Base-by-base conservation (phyloP, 106 monocot species). In the Phalaenopsis equestris region DNA sequence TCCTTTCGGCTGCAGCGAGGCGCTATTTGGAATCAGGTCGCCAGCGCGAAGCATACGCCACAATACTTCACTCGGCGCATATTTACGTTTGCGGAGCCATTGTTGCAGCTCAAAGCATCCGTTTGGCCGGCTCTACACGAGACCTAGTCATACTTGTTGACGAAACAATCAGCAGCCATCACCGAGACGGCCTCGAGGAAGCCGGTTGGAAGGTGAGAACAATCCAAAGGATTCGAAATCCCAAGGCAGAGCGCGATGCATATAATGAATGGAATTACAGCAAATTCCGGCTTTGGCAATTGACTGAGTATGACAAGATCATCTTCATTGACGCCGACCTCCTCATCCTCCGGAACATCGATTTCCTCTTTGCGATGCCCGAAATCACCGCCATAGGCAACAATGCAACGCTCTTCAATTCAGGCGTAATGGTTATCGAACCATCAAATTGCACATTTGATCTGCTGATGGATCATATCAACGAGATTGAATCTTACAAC, bases 241-340 rank as follows among this genome's bases (percentile, higher is more conserved):
- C 89, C n/a, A 89, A 86, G 47, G 89, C 89, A 3, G 84, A 86
- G 73, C 84, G 73, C 0, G 86, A 89, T 75, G 84, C 89, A 30
- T 89, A 89, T 76, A 89, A 86, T 16, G 89, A 89, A 73, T 89
- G 90, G 90, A 90, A 90, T 78, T 90, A 90, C 84, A 90, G 90
- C 87, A 90, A 90, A 78, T 90, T 90, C 81, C 70, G 87, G 21
- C 87, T 90, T 0, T 90, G 90, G 90, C 90, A 90, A 55, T 85
- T 90, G 3, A 90, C 90, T 0, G 87, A 90, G 21, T 90, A 90
- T 24, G 86, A 86, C 64, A 90, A 85, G 77, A 37, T 90, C 73
- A 83, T 90, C 48, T 90, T 90, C 83, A 87, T 90, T 6, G 87
- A 90, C 67, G 90, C 90, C 5, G 90, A 90, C 67, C 87, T 87